A percentile compares a stretch with the other conserved stretches of the same genome.
These are phyloP conservation scores for Agrocybe pediades DNA, from an alignment of 768 basidiomycete species.

Conservation along the genomic window DNA sequence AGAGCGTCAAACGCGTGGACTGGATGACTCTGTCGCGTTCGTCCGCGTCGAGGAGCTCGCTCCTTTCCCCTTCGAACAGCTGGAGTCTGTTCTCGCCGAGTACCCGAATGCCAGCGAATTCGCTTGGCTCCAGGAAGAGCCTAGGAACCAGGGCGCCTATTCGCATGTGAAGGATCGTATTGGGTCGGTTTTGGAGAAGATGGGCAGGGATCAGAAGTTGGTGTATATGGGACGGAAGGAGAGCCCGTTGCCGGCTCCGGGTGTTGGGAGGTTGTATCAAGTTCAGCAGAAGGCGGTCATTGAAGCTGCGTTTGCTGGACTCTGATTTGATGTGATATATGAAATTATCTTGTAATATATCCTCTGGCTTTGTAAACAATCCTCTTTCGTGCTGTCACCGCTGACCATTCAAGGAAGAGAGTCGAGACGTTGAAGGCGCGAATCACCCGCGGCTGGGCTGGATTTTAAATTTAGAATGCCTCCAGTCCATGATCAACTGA, in stretches of 20 bases:
- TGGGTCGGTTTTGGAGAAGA: conserved; percentile 46
- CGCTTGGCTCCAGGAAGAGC: conserved; percentile 86
- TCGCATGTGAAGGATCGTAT: conserved; percentile 64
- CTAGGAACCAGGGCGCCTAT: conserved; percentile 85
- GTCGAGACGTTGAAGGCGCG: no score
- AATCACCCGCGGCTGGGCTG: no score
- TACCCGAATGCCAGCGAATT: conserved; percentile 48
- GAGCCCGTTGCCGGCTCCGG: conserved; percentile 78
- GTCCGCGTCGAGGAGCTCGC: conserved; percentile 84
- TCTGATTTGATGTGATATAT: no score
- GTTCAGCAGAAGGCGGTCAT: conserved; percentile 65
- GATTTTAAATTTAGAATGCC: not conserved
- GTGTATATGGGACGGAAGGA: conserved; percentile 68
- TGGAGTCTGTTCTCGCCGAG: conserved; percentile 44
- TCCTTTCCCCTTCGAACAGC: conserved; percentile 77
- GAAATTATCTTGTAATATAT: no score
- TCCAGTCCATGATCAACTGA: not conserved
- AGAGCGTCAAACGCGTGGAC: conserved; percentile 53
- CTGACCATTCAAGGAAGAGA: no score
- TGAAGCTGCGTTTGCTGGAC: conserved; percentile 49
- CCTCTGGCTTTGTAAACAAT: no score
- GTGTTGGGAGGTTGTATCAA: conserved; percentile 68
- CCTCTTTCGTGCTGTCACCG: no score
- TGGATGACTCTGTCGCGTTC: conserved; percentile 60
- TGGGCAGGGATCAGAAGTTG: conserved; percentile 34